A percentile compares a stretch with the other conserved stretches of the same genome.
Evolutionary conservation across 2,329 filamentous ascomycete genomes (phyloP).

Genomic region (Pezicula radicicola): DNA sequence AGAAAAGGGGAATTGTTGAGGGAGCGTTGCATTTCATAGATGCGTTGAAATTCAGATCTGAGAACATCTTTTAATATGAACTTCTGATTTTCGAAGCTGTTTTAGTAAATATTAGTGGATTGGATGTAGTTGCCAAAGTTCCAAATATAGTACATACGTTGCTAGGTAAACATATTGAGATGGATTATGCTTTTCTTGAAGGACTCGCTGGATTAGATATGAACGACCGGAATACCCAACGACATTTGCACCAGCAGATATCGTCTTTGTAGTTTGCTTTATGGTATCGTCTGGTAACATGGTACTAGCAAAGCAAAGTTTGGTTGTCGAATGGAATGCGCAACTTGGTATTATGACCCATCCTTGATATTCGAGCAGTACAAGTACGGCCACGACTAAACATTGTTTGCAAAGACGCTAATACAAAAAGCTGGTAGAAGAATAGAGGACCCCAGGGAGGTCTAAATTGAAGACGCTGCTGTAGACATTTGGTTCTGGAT

Average conservation of each 20-base stretch:
- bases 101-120: constrained; percentile 1
- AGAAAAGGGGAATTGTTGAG: constrained; percentile 27
- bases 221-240: neutral
- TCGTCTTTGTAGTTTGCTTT: neutral
- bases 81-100: constrained; percentile 1
- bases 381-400: neutral
- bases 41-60: neutral
- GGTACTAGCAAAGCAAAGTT: neutral
- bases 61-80: constrained; percentile 4
- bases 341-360: neutral
- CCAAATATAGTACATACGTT: neutral
- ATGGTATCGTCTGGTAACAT: neutral
- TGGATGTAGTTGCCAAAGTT: neutral
- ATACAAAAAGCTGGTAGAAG: no score
- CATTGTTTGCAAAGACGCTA: neutral
- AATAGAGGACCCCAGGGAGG: no score
- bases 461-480: no score
- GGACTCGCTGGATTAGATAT: neutral
- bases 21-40: constrained; percentile 12
- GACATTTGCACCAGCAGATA: neutral
- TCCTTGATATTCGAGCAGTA: neutral
- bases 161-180: neutral
- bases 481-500: no score
- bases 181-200: neutral
- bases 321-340: neutral